Evolutionary conservation across 768 basidiomycete species (phyloP).

Genomic region (Xanthoconium stramineum): DNA sequence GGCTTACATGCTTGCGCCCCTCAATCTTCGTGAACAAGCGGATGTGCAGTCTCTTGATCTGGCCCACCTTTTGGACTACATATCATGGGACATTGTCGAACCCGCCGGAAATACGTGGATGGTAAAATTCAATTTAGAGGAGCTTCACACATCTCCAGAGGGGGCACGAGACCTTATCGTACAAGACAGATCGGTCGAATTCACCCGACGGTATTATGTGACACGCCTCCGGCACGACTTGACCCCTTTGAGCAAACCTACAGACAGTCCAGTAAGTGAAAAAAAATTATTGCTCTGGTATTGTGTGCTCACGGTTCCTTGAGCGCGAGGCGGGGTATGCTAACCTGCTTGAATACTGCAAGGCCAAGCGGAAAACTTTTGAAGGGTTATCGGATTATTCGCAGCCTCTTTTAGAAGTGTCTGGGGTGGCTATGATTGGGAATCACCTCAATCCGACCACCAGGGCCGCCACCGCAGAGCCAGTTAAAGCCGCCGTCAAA

Average conservation of each 20-base stretch:
- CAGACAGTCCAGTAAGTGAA: slow-evolving; percentile 57
- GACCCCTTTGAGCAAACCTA: slow-evolving; percentile 68
- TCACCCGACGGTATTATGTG: slow-evolving; percentile 66
- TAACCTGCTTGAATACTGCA: slow-evolving; percentile 67
- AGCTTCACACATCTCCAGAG: slow-evolving; percentile 21
- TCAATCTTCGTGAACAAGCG: slow-evolving; percentile 34
- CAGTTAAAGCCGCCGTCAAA: slow-evolving; percentile 47
- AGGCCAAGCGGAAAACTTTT: slow-evolving; percentile 57
- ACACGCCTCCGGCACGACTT: slow-evolving; percentile 59
- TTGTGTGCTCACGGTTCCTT: slow-evolving; percentile 6
- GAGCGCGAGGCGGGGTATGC: slow-evolving; percentile 62
- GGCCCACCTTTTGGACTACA: slow-evolving; percentile 37
- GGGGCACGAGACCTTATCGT: slow-evolving; percentile 63
- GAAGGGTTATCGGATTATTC: slow-evolving; percentile 55
- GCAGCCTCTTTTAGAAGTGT: slow-evolving; percentile 74
- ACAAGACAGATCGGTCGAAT: slow-evolving; percentile 75
- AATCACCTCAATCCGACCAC: slow-evolving; percentile 61
- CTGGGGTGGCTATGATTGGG: slow-evolving; percentile 44
- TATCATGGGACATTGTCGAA: slow-evolving; percentile 64
- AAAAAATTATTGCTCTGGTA: background rate
- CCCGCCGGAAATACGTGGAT: slow-evolving; percentile 53
- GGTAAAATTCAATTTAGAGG: slow-evolving; percentile 42
- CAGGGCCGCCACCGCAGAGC: slow-evolving; percentile 34
- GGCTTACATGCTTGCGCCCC: slow-evolving; percentile 67
- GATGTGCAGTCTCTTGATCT: slow-evolving; percentile 24